Percentiles rank a stretch among this genome's conserved stretches.
phyloP scores from a whole-genome alignment of 768 basidiomycete species.

The Tulasnella sp. region DNA sequence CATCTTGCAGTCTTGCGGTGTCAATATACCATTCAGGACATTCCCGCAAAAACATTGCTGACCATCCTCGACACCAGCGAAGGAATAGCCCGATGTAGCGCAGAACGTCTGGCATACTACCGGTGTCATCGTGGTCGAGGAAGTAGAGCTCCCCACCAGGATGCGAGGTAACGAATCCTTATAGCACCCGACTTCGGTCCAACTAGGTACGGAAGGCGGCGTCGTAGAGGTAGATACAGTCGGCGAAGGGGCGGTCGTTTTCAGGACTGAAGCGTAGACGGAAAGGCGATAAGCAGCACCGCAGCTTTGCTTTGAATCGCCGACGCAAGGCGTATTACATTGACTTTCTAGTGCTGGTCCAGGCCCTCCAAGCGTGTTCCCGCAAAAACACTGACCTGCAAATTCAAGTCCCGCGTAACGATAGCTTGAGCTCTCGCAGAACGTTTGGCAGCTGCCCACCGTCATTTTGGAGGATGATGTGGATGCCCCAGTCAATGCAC shows the following conservation, averaged over 20 bases:
- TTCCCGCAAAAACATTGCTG: constrained; percentile 14
- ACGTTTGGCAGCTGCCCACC: background rate
- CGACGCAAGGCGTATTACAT: background rate
- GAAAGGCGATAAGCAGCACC: background rate
- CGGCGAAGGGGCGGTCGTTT: background rate
- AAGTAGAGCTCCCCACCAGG: background rate
- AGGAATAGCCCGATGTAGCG: background rate
- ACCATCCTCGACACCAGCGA: constrained; percentile 15
- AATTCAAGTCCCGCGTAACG: background rate
- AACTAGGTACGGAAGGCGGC: background rate
- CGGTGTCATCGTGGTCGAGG: constrained; percentile 5
- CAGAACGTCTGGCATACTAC: constrained; percentile 7
- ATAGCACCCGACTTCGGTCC: constrained; percentile 4
- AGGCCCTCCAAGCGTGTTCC: background rate
- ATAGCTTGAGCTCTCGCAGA: background rate
- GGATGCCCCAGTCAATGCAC: background rate
- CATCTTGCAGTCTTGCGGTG: background rate
- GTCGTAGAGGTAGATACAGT: background rate
- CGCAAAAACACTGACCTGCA: background rate
- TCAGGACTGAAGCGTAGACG: constrained; percentile 1
- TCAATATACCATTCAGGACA: background rate
- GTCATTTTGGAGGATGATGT: background rate
- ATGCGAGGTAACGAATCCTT: background rate
- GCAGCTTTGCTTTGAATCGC: constrained; percentile 3
- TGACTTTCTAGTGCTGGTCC: background rate